Conservation (phyloP, 2,329 filamentous ascomycete genomes). For the Colletotrichum chrysophilum region DNA sequence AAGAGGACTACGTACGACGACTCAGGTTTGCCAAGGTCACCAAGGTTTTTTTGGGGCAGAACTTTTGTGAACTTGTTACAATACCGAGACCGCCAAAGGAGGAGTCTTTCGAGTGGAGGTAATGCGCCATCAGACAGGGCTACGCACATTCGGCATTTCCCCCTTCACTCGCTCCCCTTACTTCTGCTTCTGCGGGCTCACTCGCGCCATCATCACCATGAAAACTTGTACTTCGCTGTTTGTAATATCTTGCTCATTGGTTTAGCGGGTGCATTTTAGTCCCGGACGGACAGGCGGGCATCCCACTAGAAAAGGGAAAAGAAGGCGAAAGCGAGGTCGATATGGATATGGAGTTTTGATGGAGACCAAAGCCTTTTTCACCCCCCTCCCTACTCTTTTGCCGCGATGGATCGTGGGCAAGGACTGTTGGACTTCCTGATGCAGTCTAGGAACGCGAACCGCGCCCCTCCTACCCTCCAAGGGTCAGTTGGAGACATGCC, state of each 20-base stretch:
- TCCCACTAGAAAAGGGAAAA: not conserved
- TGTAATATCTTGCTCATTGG: constrained; percentile 9
- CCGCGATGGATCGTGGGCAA: not conserved
- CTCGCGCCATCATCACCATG: not conserved
- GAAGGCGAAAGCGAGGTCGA: not conserved
- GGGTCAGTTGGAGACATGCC: not conserved
- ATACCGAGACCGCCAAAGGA: not conserved
- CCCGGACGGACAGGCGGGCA: not conserved
- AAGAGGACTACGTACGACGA: not conserved
- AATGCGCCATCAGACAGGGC: not conserved
- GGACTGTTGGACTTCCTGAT: constrained; percentile 10
- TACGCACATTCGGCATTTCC: not conserved
- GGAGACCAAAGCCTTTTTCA: not conserved
- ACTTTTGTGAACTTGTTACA: not conserved
- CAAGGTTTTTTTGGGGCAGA: not conserved
- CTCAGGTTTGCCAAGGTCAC: not conserved
- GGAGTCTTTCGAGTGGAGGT: not conserved
- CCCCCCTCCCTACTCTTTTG: not conserved
- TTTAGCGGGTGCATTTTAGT: constrained; percentile 8
- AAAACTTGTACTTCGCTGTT: not conserved
- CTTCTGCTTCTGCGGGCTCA: not conserved
- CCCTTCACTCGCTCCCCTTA: not conserved
- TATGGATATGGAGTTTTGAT: constrained; percentile 1
- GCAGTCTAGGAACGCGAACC: constrained; percentile 6
- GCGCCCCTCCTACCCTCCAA: not conserved